phyloP scores from a whole-genome alignment of 805 yeast species.

The Saccharomyces jurei region DNA sequence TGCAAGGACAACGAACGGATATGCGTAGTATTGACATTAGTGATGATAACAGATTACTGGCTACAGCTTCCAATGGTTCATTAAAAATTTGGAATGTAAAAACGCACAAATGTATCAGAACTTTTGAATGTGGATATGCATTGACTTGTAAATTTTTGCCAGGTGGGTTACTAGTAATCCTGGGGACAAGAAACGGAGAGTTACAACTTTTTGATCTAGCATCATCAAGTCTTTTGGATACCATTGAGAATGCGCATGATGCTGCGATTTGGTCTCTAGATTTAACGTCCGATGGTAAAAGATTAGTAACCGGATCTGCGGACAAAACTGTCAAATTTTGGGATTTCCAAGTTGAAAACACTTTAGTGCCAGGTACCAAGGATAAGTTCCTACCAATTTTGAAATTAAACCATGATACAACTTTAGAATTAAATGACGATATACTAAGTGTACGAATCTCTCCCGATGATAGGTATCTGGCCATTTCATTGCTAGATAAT shows the following conservation, averaged over 20 bases:
- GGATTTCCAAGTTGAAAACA: conserved; percentile 66
- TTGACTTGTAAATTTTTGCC: conserved; percentile 76
- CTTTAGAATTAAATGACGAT: conserved; percentile 81
- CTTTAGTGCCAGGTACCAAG: conserved; percentile 61
- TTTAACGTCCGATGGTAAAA: conserved; percentile 74
- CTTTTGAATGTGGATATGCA: conserved; percentile 85
- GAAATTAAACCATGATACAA: conserved; percentile 63
- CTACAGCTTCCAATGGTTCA: conserved; percentile 85
- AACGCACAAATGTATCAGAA: conserved; percentile 68
- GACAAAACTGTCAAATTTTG: conserved; percentile 87
- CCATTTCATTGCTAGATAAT: conserved; percentile 80
- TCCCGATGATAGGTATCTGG: conserved; percentile 67
- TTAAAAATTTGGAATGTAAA: conserved; percentile 82
- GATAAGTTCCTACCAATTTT: conserved; percentile 42
- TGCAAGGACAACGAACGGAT: conserved; percentile 85
- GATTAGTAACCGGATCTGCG: conserved; percentile 85
- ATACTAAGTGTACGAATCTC: conserved; percentile 72
- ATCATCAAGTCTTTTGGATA: conserved; percentile 62
- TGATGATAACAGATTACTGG: conserved; percentile 69
- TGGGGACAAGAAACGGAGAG: conserved; percentile 84
- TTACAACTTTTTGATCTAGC: conserved; percentile 82
- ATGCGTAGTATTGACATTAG: conserved; percentile 77
- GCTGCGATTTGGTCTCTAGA: conserved; percentile 90
- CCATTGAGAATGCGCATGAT: conserved; percentile 66
- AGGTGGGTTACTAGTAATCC: conserved; percentile 79